Conservation (phyloP, 2,329 filamentous ascomycete species). For the Nigrograna mackinnonii region DNA sequence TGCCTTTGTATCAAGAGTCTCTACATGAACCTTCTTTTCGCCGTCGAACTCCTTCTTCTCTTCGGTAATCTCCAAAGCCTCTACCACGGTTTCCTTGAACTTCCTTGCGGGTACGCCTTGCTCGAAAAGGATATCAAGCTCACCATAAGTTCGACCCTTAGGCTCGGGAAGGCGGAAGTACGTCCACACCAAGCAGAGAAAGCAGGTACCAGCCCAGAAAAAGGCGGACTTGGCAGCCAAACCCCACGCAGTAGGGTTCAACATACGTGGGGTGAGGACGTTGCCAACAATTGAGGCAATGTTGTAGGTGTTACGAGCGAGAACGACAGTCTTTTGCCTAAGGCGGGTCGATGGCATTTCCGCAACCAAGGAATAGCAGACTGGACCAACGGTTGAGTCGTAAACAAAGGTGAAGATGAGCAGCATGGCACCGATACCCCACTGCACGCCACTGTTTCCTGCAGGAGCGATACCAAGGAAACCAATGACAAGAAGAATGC, state of each 20-base stretch:
- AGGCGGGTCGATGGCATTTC: constrained; percentile 82
- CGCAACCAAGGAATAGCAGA: constrained; percentile 85
- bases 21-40: constrained; percentile 12
- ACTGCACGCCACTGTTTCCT: constrained; percentile 50
- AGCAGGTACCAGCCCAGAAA: constrained; percentile 83
- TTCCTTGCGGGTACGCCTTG: constrained; percentile 27
- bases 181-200: constrained; percentile 75
- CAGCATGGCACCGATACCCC: constrained; percentile 38
- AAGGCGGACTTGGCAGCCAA: constrained; percentile 87
- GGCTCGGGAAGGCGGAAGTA: constrained; percentile 81
- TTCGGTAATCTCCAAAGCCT: constrained; percentile 21
- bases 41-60: constrained; percentile 6
- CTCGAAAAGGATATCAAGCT: constrained; percentile 81
- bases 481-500: constrained; percentile 76
- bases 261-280: constrained; percentile 37
- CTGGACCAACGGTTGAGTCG: constrained; percentile 83
- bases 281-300: constrained; percentile 78
- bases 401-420: constrained; percentile 66
- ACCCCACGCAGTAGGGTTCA: constrained; percentile 40
- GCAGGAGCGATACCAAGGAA: constrained; percentile 67
- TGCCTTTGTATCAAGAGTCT: constrained; percentile 5
- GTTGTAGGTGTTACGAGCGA: constrained; percentile 77
- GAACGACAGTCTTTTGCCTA: constrained; percentile 88
- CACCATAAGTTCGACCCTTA: constrained; percentile 75
- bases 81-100: constrained; percentile 29